Evolutionary conservation across 192 early-diverging fungal species (phyloP).

Genomic region (Coemansia guatemalensis): DNA sequence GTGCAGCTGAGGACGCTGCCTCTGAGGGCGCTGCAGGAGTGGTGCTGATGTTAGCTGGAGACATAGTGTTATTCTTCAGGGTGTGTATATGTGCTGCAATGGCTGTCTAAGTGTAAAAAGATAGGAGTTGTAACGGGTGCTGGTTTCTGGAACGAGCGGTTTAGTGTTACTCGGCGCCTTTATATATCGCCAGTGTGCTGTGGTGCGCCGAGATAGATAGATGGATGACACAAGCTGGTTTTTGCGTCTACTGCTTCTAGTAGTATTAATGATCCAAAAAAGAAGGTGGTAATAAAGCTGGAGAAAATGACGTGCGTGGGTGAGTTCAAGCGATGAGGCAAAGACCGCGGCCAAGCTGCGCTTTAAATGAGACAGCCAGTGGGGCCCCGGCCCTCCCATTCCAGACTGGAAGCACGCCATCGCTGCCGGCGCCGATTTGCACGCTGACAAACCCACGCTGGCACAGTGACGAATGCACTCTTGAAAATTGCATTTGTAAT

Average conservation of each 20-base stretch:
- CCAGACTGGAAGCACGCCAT: not conserved
- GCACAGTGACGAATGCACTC: not conserved
- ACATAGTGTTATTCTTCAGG: slow-evolving; percentile 17
- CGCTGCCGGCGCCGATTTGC: not conserved
- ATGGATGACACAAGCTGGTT: not conserved
- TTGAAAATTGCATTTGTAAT: not conserved
- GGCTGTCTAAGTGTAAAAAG: not conserved
- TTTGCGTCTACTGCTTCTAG: not conserved
- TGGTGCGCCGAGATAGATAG: not conserved
- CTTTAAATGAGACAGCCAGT: not conserved
- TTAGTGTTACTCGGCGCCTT: not conserved
- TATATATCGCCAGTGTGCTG: not conserved
- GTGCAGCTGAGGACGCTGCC: slow-evolving; percentile 8
- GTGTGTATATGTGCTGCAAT: not conserved
- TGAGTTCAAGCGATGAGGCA: not conserved
- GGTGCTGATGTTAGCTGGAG: slow-evolving; percentile 32
- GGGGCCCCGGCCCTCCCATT: not conserved
- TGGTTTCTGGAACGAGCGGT: not conserved
- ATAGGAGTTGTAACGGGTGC: not conserved
- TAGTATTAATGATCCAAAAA: not conserved
- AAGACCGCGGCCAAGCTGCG: not conserved
- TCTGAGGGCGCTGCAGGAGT: slow-evolving; percentile 13
- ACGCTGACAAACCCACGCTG: not conserved
- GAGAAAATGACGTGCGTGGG: not conserved
- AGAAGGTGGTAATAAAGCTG: not conserved